Conservation (phyloP, 2,329 filamentous ascomycete species). For the Paraconiothyrium brasiliense region DNA sequence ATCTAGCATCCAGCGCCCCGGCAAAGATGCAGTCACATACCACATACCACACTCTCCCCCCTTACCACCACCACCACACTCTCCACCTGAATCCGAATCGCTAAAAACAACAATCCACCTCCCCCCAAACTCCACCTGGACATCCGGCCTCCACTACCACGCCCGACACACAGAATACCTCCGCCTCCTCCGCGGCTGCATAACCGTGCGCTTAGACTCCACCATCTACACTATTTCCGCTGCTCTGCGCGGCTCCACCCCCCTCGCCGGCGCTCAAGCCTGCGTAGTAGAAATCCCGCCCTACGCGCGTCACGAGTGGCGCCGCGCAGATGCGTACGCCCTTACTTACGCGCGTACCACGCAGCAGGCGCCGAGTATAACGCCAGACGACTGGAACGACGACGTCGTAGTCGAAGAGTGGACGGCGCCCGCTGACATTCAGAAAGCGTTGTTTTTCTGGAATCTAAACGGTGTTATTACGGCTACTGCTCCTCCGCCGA, state of each 20-base stretch:
- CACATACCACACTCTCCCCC: slow-evolving; percentile 49
- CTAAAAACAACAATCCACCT: slow-evolving; percentile 55
- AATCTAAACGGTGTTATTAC: slow-evolving; percentile 56
- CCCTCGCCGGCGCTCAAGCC: no score
- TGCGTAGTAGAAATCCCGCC: slow-evolving; percentile 48
- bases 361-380: neutral
- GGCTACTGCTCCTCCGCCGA: neutral
- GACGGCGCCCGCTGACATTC: slow-evolving; percentile 57
- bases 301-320: slow-evolving; percentile 58
- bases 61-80: neutral
- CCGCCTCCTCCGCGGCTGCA: slow-evolving; percentile 52
- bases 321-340: slow-evolving; percentile 41
- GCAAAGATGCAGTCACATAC: slow-evolving; percentile 35
- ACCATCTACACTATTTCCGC: slow-evolving; percentile 21
- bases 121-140: slow-evolving; percentile 57
- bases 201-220: slow-evolving; percentile 35
- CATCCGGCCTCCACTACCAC: slow-evolving; percentile 62
- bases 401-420: slow-evolving; percentile 58
- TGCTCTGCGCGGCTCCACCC: neutral
- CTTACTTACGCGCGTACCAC: no score
- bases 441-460: slow-evolving; percentile 61
- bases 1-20: slow-evolving; percentile 25
- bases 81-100: neutral
- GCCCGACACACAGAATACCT: slow-evolving; percentile 59
- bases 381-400: slow-evolving; percentile 26